Evolutionary conservation across 2,329 filamentous ascomycete genomes (phyloP).

Genomic region (Fusarium metavorans): DNA sequence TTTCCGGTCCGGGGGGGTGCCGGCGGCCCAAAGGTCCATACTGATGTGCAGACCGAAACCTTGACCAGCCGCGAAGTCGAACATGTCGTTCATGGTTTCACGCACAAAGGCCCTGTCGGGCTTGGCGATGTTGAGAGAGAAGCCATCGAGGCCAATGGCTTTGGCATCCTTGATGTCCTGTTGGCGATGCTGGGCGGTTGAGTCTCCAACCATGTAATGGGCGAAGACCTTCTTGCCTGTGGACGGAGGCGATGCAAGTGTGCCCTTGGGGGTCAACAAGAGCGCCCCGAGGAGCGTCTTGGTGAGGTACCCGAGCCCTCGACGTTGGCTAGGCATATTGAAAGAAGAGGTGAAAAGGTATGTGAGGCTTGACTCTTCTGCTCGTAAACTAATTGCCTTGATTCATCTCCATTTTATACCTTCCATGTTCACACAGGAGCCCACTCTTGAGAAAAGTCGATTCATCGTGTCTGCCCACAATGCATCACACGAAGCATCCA

Average conservation of each 20-base stretch:
- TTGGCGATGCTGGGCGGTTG: neutral
- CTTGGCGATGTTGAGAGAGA: neutral
- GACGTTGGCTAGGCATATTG: neutral
- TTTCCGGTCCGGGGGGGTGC: neutral
- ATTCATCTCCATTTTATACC: neutral
- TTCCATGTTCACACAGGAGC: neutral
- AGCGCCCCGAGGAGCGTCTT: neutral
- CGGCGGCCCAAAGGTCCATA: neutral
- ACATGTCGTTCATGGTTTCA: neutral
- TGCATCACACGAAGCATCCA: neutral
- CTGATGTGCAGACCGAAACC: neutral
- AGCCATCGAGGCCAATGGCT: neutral
- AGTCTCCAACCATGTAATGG: slow-evolving; percentile 1
- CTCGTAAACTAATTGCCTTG: neutral
- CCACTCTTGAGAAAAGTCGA: neutral
- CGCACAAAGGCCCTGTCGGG: neutral
- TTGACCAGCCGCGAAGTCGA: neutral
- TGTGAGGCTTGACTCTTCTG: neutral
- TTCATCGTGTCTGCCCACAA: neutral
- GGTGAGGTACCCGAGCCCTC: neutral
- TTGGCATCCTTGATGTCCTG: slow-evolving; percentile 1
- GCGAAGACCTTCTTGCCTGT: neutral
- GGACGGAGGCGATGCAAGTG: neutral
- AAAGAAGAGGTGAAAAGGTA: neutral
- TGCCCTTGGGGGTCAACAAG: neutral